These are phyloP conservation scores for Monosporascus cannonballus DNA, from an alignment of 2,329 filamentous ascomycete genomes.

Conservation along the genomic window DNA sequence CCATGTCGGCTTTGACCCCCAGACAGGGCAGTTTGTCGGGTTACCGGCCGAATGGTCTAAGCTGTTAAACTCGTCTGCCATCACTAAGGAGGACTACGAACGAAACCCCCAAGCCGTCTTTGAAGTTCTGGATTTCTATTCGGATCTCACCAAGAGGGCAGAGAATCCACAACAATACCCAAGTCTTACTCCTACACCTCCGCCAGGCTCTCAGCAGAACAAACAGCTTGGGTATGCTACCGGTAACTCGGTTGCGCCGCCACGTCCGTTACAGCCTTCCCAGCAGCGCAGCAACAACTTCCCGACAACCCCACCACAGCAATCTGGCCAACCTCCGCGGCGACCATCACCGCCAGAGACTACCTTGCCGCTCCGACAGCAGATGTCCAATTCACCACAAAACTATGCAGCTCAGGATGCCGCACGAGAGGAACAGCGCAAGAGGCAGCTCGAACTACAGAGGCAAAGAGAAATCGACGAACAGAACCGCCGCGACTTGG, in stretches of 20 bases:
- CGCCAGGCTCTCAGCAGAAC: conserved; percentile 48
- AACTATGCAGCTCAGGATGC: conserved; percentile 48
- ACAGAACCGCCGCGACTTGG: conserved; percentile 67
- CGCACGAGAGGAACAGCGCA: conserved; percentile 50
- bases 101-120: conserved; percentile 86
- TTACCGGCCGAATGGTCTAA: conserved; percentile 96
- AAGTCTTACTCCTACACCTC: conserved; percentile 62
- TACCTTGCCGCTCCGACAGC: conserved; percentile 45
- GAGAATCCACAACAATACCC: conserved; percentile 66
- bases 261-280: conserved; percentile 57
- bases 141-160: conserved; percentile 70
- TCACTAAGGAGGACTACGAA: conserved; percentile 98
- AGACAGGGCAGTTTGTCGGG: conserved; percentile 91
- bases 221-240: conserved; percentile 58
- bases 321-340: conserved; percentile 31
- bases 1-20: conserved; percentile 94
- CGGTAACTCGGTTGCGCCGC: conserved; percentile 58
- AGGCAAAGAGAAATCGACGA: conserved; percentile 55
- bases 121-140: conserved; percentile 80
- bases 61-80: conserved; percentile 88
- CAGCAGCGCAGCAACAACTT: conserved; percentile 33
- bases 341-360: conserved; percentile 40
- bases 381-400: conserved; percentile 50
- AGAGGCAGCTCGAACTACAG: conserved; percentile 57
- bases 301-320: conserved; percentile 31